Evolutionary conservation across 106 monocot genomes (phyloP), one percentile per base, ranked within the genome.

Genomic region (Dendrobium nobile): DNA sequence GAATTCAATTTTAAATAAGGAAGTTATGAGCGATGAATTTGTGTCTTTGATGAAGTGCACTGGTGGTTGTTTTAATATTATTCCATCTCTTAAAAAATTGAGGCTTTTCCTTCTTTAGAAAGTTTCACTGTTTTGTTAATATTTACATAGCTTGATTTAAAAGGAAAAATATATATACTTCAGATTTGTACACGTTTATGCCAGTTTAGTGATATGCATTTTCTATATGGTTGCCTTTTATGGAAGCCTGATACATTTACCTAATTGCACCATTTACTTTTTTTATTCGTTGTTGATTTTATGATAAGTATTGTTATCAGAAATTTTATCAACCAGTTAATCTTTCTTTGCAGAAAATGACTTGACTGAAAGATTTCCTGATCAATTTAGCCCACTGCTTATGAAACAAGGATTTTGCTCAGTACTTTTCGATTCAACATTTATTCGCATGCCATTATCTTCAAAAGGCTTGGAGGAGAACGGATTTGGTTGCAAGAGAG

Each of bases 371-470:
- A 92, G 91, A 80, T 99, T 99, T 70, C 87, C 59, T 40, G 98
- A 99, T 90, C 98, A 99, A 79, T 99, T 99, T 87, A 58, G 45
- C 67, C 98, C 98, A 56, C 83, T 99, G 85, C 79, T 88, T 70
- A 72, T 90, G 61, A 82, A 68, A 77, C 82, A 92, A 76, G 91
- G 89, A 7, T 74, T 82, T 77, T 88, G 89, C 56, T 42, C 84
- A 26, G 65, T 77, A 2, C 82, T 86, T 67, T 85, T 88, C 68
- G 87, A 88, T 87, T 93, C 88, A 51, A 90, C 90, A 75, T 79
- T 99, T 82, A 90, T 99, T 47, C 95, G 98, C 18, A 99, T 99
- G 88, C 95, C 98, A 77, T 84, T 99, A 79, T 95, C 98, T 80
- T 84, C 89, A 77, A 99, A 93, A 82, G 88, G 78, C 47, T 28